These are phyloP conservation scores for Colletotrichum agaves DNA, from an alignment of 2,329 filamentous ascomycete species.

Conservation along the genomic window DNA sequence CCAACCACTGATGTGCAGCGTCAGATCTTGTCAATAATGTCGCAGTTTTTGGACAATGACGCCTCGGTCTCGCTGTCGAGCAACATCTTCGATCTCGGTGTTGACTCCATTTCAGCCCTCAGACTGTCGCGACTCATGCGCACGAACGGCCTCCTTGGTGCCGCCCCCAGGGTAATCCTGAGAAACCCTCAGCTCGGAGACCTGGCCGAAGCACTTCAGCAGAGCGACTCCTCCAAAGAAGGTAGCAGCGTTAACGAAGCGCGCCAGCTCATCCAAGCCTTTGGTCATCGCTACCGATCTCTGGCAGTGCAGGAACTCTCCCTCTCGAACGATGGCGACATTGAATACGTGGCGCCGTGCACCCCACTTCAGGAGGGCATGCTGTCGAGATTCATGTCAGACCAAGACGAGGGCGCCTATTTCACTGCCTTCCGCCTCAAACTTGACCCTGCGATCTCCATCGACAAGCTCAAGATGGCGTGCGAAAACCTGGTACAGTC, in stretches of 20 bases:
- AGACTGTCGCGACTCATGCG: slow-evolving; percentile 74
- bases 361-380: slow-evolving; percentile 90
- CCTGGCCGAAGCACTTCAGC: slow-evolving; percentile 53
- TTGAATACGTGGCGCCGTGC: slow-evolving; percentile 84
- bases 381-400: slow-evolving; percentile 73
- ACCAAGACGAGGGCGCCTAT: slow-evolving; percentile 70
- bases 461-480: slow-evolving; percentile 60
- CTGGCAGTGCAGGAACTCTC: slow-evolving; percentile 56
- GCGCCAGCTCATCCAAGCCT: slow-evolving; percentile 71
- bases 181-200: slow-evolving; percentile 64
- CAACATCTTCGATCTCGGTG: slow-evolving; percentile 85
- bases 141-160: slow-evolving; percentile 67
- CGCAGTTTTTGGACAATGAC: slow-evolving; percentile 60
- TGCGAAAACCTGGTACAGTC: slow-evolving; percentile 65
- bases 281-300: slow-evolving; percentile 68
- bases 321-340: slow-evolving; percentile 48
- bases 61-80: slow-evolving; percentile 61
- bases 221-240: slow-evolving; percentile 33
- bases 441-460: slow-evolving; percentile 58
- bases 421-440: slow-evolving; percentile 79
- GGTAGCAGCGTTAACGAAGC: slow-evolving; percentile 54
- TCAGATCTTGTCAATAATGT: slow-evolving; percentile 64
- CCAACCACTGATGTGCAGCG: slow-evolving; percentile 50
- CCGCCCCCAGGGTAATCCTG: slow-evolving; percentile 75
- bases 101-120: slow-evolving; percentile 89